Percentiles rank a stretch among this genome's conserved stretches.
phyloP scores from a whole-genome alignment of 768 basidiomycete genomes.

The Clavulina sp. region DNA sequence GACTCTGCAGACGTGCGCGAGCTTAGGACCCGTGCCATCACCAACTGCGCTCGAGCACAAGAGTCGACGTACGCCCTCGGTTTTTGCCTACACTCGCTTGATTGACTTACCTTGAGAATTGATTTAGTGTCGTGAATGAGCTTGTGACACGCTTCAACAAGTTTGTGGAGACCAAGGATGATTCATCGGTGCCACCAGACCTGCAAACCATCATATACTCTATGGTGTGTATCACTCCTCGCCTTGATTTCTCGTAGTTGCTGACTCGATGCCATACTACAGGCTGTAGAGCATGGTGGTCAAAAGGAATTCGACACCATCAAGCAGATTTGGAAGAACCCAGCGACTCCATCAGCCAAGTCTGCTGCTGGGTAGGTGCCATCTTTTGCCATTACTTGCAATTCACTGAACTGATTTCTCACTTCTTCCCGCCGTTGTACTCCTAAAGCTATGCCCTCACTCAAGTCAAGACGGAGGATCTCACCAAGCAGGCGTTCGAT shows the following conservation, averaged over 20 bases:
- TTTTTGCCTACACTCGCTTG: background rate
- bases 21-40: slow-evolving; percentile 58
- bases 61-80: slow-evolving; percentile 20
- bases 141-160: slow-evolving; percentile 50
- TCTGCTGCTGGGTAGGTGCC: slow-evolving; percentile 48
- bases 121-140: slow-evolving; percentile 50
- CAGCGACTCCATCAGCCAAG: slow-evolving; percentile 55
- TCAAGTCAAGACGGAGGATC: slow-evolving; percentile 4
- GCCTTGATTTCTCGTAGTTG: too few relatives aligned
- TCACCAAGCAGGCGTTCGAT: slow-evolving; percentile 40
- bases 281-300: slow-evolving; percentile 65
- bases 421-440: background rate
- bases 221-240: slow-evolving; percentile 1
- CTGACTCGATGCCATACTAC: too few relatives aligned
- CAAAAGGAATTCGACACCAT: slow-evolving; percentile 55
- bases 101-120: too few relatives aligned
- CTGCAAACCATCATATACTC: slow-evolving; percentile 34
- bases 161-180: slow-evolving; percentile 55
- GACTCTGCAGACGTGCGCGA: slow-evolving; percentile 55
- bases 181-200: slow-evolving; percentile 66
- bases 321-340: slow-evolving; percentile 48
- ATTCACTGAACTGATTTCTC: background rate
- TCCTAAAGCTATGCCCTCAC: background rate
- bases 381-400: too few relatives aligned
- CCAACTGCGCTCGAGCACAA: slow-evolving; percentile 32